Conservation (phyloP, 2,329 filamentous ascomycete genomes). For the Epichloe sp. region DNA sequence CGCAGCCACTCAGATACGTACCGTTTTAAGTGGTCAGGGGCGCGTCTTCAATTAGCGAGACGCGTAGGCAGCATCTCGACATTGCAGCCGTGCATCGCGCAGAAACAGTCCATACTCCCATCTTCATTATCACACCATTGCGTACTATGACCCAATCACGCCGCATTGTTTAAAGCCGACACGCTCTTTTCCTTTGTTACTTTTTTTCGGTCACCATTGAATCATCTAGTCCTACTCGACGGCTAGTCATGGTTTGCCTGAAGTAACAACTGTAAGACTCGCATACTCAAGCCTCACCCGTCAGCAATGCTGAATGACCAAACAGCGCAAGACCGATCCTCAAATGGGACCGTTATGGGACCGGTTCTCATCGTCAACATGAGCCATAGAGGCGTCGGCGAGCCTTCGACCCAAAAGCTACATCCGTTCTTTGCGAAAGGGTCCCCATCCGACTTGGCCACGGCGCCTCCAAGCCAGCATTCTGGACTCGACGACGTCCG, state of each 20-base stretch:
- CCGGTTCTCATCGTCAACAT: conserved; percentile 29
- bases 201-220: background rate
- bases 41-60: conserved; percentile 4
- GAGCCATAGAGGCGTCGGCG: conserved; percentile 26
- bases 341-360: conserved; percentile 35
- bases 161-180: too few species aligned
- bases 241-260: background rate
- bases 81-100: background rate
- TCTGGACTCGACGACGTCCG: background rate
- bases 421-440: conserved; percentile 40
- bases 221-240: background rate
- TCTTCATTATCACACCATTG: background rate
- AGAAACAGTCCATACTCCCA: background rate
- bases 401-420: conserved; percentile 29
- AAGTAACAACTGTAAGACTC: background rate
- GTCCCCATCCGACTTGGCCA: conserved; percentile 6
- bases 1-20: conserved; percentile 8
- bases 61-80: background rate
- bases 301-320: background rate
- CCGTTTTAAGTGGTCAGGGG: conserved; percentile 4
- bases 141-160: background rate
- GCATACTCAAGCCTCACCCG: background rate
- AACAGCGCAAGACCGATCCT: background rate
- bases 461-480: background rate
- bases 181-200: too few species aligned